Conservation (phyloP, 2,329 filamentous ascomycete genomes). For the Escovopsis weberi region DNA sequence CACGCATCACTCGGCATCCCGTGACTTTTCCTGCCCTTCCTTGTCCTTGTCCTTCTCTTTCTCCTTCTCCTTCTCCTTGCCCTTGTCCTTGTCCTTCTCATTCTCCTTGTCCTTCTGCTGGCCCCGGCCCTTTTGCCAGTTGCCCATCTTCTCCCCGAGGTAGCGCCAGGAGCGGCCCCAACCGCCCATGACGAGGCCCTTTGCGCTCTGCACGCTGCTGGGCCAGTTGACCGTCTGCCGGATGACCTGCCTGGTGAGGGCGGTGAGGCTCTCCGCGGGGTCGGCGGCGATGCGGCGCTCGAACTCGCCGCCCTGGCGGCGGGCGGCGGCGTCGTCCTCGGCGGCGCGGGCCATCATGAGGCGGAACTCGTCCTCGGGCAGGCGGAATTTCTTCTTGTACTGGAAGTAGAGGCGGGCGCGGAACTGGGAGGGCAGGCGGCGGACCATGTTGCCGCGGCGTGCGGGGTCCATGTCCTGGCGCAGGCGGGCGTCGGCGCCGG, state of each 20-base stretch:
- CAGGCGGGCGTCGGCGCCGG: slow-evolving; percentile 49
- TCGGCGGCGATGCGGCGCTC: slow-evolving; percentile 71
- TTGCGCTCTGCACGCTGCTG: slow-evolving; percentile 73
- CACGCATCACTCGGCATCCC: too few relatives aligned
- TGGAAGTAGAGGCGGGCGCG: slow-evolving; percentile 84
- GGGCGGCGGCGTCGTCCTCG: slow-evolving; percentile 46
- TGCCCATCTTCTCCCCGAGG: slow-evolving; percentile 63
- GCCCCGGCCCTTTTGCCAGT: slow-evolving; percentile 37
- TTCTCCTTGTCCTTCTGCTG: slow-evolving; percentile 11
- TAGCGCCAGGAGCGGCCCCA: slow-evolving; percentile 57
- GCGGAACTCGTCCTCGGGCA: slow-evolving; percentile 71
- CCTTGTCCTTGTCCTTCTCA: slow-evolving; percentile 10
- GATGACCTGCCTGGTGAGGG: slow-evolving; percentile 62
- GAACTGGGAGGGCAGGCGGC: slow-evolving; percentile 75
- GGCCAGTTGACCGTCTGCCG: slow-evolving; percentile 86
- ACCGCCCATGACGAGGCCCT: slow-evolving; percentile 70
- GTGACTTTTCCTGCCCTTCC: too few relatives aligned
- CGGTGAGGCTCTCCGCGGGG: slow-evolving; percentile 48
- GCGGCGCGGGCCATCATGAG: slow-evolving; percentile 71
- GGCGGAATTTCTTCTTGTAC: slow-evolving; percentile 80
- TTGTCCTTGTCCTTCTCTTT: neutral
- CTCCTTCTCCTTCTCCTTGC: slow-evolving; percentile 1
- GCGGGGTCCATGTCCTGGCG: slow-evolving; percentile 86
- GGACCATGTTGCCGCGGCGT: slow-evolving; percentile 90
- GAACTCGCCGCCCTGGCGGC: slow-evolving; percentile 67